These are phyloP conservation scores for Talaromyces amestolkiae DNA, from an alignment of 2,329 filamentous ascomycete genomes.

Conservation along the genomic window DNA sequence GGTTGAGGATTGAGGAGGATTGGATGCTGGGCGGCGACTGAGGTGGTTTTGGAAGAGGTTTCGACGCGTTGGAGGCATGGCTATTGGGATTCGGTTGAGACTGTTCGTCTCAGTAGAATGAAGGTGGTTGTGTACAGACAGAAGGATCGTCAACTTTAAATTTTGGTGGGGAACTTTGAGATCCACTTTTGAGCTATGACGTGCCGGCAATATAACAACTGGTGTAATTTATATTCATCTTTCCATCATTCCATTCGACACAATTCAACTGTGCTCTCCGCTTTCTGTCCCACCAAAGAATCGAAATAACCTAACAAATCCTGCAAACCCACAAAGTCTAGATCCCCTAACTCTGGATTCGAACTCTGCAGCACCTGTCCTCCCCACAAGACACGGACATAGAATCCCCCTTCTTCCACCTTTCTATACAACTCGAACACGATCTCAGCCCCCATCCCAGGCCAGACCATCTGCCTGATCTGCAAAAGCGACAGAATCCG, in stretches of 20 bases:
- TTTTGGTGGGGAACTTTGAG: conserved; percentile 4
- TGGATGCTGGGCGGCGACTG: conserved; percentile 14
- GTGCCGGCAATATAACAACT: not conserved
- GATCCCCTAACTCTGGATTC: conserved; percentile 62
- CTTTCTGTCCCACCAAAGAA: conserved; percentile 60
- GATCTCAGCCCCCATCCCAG: conserved; percentile 76
- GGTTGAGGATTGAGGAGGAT: conserved; percentile 2
- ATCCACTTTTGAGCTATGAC: not conserved
- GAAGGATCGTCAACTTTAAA: conserved; percentile 5
- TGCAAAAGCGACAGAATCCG: conserved; percentile 68
- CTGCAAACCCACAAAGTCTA: conserved; percentile 69
- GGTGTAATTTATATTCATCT: too few species aligned
- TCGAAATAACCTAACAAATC: conserved; percentile 69
- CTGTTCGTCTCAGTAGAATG: not conserved
- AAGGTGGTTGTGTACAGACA: not conserved
- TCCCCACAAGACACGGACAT: conserved; percentile 68
- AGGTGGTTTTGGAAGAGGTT: conserved; percentile 19
- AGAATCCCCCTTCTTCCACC: conserved; percentile 43
- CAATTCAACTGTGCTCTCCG: conserved; percentile 25
- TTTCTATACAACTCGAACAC: conserved; percentile 70
- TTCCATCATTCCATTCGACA: not conserved
- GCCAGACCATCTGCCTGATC: conserved; percentile 75
- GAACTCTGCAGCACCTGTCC: conserved; percentile 66
- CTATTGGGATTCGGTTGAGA: not conserved
- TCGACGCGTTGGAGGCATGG: conserved; percentile 18